Percentiles rank a stretch among this genome's conserved stretches.
These are phyloP conservation scores for Quambalaria eucalypti DNA, from an alignment of 1,284 basidiomycete genomes.

Conservation along the genomic window DNA sequence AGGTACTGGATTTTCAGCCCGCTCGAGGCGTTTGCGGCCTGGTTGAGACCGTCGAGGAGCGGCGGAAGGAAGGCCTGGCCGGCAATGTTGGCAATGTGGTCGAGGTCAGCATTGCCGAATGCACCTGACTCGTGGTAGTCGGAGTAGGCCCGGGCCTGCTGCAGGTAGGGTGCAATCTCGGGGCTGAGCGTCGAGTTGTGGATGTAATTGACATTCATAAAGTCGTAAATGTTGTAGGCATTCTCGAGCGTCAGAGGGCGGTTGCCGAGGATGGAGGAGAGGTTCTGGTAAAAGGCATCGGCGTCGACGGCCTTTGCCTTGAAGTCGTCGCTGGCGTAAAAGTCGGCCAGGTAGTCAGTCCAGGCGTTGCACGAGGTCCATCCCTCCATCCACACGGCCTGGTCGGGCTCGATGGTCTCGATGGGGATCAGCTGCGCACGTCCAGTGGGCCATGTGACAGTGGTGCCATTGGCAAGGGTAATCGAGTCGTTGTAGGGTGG, in stretches of 20 bases:
- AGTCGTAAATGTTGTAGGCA: constrained; percentile 59
- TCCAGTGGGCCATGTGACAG: constrained; percentile 62
- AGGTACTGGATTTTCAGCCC: constrained; percentile 67
- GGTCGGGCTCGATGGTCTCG: constrained; percentile 70
- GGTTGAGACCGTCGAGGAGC: constrained; percentile 61
- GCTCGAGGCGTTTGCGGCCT: constrained; percentile 66
- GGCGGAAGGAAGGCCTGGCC: constrained; percentile 66
- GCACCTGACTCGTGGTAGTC: constrained; percentile 69
- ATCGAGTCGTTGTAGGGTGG: constrained; percentile 32
- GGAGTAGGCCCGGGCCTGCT: constrained; percentile 51
- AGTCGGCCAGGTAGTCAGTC: constrained; percentile 15
- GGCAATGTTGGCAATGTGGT: constrained; percentile 71
- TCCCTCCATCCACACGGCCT: constrained; percentile 71
- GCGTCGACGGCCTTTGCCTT: constrained; percentile 53
- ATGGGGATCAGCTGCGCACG: constrained; percentile 61
- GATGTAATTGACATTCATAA: constrained; percentile 59
- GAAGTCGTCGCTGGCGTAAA: constrained; percentile 51
- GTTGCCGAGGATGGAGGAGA: constrained; percentile 63
- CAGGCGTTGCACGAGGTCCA: constrained; percentile 57
- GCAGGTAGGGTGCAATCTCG: constrained; percentile 14
- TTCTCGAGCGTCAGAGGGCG: constrained; percentile 62
- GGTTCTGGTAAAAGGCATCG: constrained; percentile 59
- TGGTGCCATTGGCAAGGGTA: constrained; percentile 60
- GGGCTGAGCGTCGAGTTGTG: constrained; percentile 49
- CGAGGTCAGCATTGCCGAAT: constrained; percentile 59